phyloP scores from a whole-genome alignment of 768 basidiomycete species.

The Tricholoma furcatifolium region DNA sequence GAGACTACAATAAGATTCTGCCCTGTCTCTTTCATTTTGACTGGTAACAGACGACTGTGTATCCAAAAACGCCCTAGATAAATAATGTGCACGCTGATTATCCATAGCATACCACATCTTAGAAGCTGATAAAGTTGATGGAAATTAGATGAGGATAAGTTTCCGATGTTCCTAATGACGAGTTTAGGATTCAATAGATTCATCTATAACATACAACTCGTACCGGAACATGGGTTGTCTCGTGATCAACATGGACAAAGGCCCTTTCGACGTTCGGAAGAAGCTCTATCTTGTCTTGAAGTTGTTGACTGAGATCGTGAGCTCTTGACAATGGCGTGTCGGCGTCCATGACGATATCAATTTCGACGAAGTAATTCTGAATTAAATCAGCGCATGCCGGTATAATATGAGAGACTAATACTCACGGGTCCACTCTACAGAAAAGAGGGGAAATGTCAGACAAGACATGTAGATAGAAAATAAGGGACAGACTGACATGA shows the following conservation, averaged over 20 bases:
- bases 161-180: conserved; percentile 49
- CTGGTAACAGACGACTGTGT: too few relatives aligned
- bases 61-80: too few relatives aligned
- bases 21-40: too few relatives aligned
- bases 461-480: conserved; percentile 4
- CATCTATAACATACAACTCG: conserved; percentile 30
- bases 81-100: too few relatives aligned
- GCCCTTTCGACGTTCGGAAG: conserved; percentile 90
- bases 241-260: conserved; percentile 95
- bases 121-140: neutral
- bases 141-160: conserved; percentile 13
- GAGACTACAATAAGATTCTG: too few relatives aligned
- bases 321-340: conserved; percentile 88
- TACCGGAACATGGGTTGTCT: conserved; percentile 80
- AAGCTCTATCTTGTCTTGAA: conserved; percentile 87
- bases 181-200: conserved; percentile 2
- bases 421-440: conserved; percentile 70
- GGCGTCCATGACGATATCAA: conserved; percentile 92
- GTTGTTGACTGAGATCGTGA: conserved; percentile 79
- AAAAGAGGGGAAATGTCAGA: conserved; percentile 1
- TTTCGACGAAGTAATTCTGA: conserved; percentile 89
- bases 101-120: too few relatives aligned
- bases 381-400: neutral
- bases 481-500: conserved; percentile 51
- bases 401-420: conserved; percentile 4